A percentile compares a stretch with the other conserved stretches of the same genome.
phyloP scores from a whole-genome alignment of 352 stramenopile species.

The Globisporangium orthogonon region DNA sequence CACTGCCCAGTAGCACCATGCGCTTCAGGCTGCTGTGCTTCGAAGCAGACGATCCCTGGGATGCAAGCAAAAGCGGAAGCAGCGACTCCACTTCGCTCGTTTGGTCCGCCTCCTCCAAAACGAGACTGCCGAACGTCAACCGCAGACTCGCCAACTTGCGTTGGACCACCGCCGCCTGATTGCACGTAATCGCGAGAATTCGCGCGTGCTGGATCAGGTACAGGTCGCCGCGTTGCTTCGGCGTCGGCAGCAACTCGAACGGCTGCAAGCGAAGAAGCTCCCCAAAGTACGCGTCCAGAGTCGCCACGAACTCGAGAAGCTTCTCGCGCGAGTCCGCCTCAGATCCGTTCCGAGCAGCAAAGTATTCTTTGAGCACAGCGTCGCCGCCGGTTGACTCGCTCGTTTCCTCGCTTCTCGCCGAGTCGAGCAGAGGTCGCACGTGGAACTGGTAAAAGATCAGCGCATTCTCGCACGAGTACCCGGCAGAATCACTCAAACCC shows the following conservation, averaged over 20 bases:
- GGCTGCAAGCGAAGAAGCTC: slow-evolving; percentile 90
- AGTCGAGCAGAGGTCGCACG: slow-evolving; percentile 76
- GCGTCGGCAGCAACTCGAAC: slow-evolving; percentile 93
- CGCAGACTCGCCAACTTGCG: slow-evolving; percentile 82
- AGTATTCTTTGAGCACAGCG: slow-evolving; percentile 30
- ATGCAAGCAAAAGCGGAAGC: slow-evolving; percentile 89
- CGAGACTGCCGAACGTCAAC: slow-evolving; percentile 78
- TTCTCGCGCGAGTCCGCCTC: slow-evolving; percentile 15
- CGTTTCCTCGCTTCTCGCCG: slow-evolving; percentile 9
- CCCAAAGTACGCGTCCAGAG: slow-evolving; percentile 88
- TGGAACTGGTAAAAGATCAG: slow-evolving; percentile 93
- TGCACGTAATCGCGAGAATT: slow-evolving; percentile 96
- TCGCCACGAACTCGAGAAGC: slow-evolving; percentile 42
- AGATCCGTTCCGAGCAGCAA: slow-evolving; percentile 22
- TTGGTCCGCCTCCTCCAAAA: slow-evolving; percentile 95
- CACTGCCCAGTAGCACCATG: slow-evolving; percentile 93
- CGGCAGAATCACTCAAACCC: slow-evolving; percentile 60
- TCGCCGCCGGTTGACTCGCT: slow-evolving; percentile 10
- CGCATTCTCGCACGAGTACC: slow-evolving; percentile 96
- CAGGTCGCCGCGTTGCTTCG: slow-evolving; percentile 89
- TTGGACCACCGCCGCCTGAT: slow-evolving; percentile 89
- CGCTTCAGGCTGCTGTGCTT: slow-evolving; percentile 70
- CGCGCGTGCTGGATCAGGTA: slow-evolving; percentile 93
- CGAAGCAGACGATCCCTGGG: slow-evolving; percentile 5
- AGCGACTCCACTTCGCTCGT: slow-evolving; percentile 94